Base-by-base conservation (phyloP, 768 basidiomycete species). In the Rhizopogon salebrosus region DNA sequence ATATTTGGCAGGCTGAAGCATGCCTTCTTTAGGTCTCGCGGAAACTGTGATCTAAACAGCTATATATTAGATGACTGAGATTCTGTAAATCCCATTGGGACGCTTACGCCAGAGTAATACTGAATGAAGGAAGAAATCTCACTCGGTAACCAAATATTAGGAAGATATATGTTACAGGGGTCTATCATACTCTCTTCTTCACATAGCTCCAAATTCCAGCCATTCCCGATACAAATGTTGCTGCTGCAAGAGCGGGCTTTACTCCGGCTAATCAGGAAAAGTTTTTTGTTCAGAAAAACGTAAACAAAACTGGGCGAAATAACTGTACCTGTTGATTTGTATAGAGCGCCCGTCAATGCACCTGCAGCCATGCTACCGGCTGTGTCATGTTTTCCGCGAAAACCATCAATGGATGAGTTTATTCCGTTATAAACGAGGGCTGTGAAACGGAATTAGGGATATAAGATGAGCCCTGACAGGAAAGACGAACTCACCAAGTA, bases 351-450 rank as follows among this genome's bases (percentile, higher is more conserved):
- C 55, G 92, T 95, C 61, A 93, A 64, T 36, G 83, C 94, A 29
- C 94, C 95, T 53, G 95, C 95, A 39, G 83, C 80, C 85, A 98
- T 92, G 62, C 90, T 92, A 56, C 95, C 94, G 58, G 83, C 77
- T 41, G 82, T 84, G 67, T 99, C 97, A 70, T 98, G 95, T 70
- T 88, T 83, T 57, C 95, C 93, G 66, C 95, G 84, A 66, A 84
- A 75, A 53, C 80, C 76, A 70, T 98, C 95, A 63, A 98, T 89
- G 51, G 87, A 82, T 55, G 95, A 95, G 77, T 98, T 98, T 74
- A 98, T 80, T 59, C 84, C 88, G 72, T 99, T 99, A 76, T 99
- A 99, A 61, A 88, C 80, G 60, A 99, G 83, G 52, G 95, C 95
- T 99, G 68, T 58, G 57, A 60, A 53, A 67, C 41, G 7, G 69